Percentiles rank a stretch among this genome's conserved stretches.
Evolutionary conservation across 805 yeast genomes (phyloP).

Genomic region (Teunomyces gatunensis): DNA sequence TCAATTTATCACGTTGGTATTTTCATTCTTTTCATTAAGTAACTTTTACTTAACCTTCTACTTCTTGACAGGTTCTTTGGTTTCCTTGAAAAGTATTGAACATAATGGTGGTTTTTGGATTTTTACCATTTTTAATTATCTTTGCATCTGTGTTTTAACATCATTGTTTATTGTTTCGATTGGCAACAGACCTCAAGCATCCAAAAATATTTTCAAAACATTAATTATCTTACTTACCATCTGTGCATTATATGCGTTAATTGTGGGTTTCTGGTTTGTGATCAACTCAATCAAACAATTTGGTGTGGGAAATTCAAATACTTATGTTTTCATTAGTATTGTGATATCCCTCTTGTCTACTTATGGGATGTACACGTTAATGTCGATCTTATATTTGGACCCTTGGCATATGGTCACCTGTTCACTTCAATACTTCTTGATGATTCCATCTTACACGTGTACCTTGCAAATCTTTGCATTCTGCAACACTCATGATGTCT

Average conservation of each 20-base stretch:
- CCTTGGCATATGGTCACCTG: conserved; percentile 97
- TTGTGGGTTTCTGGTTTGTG: conserved; percentile 82
- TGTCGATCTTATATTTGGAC: conserved; percentile 83
- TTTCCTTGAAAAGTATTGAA: conserved; percentile 44
- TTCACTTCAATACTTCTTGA: conserved; percentile 79
- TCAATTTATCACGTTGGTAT: conserved; percentile 18
- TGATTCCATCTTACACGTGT: conserved; percentile 90
- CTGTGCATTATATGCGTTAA: conserved; percentile 78
- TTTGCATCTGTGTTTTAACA: conserved; percentile 76
- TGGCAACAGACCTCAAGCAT: conserved; percentile 98
- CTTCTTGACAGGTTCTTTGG: conserved; percentile 69
- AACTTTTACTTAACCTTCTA: conserved; percentile 28
- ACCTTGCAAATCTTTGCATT: conserved; percentile 93
- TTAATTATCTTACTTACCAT: conserved; percentile 71
- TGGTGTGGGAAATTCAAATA: conserved; percentile 40
- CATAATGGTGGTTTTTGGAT: conserved; percentile 77
- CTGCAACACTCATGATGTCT: conserved; percentile 96
- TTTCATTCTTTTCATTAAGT: conserved; percentile 26
- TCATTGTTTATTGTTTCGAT: conserved; percentile 90
- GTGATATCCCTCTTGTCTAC: conserved; percentile 86
- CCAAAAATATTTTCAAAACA: conserved; percentile 69
- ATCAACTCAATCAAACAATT: conserved; percentile 46
- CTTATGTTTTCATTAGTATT: conserved; percentile 64
- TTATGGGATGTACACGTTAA: conserved; percentile 80
- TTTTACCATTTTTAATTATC: conserved; percentile 82